Conservation (phyloP, 805 yeast genomes). For the Limtongozyma cylindracea region DNA sequence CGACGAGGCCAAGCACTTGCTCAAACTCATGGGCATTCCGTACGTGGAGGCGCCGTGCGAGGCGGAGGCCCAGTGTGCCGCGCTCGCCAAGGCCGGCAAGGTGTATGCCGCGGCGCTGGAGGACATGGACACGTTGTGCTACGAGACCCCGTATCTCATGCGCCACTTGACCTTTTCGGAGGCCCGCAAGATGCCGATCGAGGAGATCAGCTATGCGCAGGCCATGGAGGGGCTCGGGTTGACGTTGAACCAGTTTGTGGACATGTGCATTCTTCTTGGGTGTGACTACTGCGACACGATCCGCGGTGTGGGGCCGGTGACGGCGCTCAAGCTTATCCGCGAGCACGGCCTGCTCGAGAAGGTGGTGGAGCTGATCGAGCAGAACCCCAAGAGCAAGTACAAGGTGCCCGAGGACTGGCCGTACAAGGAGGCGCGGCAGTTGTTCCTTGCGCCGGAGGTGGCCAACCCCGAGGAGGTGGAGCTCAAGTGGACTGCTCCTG, state of each 20-base stretch:
- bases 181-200: slow-evolving; percentile 78
- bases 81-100: slow-evolving; percentile 65
- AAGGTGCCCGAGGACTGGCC: slow-evolving; percentile 93
- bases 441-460: slow-evolving; percentile 71
- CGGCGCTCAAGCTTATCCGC: slow-evolving; percentile 70
- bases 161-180: slow-evolving; percentile 89
- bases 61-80: slow-evolving; percentile 98
- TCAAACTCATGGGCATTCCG: slow-evolving; percentile 87
- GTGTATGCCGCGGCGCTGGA: slow-evolving; percentile 96
- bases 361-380: slow-evolving; percentile 37
- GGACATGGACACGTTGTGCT: slow-evolving; percentile 96
- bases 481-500: slow-evolving; percentile 76
- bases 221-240: slow-evolving; percentile 63
- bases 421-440: slow-evolving; percentile 59
- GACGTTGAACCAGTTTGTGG: slow-evolving; percentile 54
- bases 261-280: slow-evolving; percentile 78
- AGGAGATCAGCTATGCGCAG: slow-evolving; percentile 43
- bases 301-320: slow-evolving; percentile 87
- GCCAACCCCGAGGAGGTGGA: slow-evolving; percentile 29
- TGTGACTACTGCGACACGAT: slow-evolving; percentile 96
- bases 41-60: slow-evolving; percentile 88
- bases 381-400: slow-evolving; percentile 32
- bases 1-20: slow-evolving; percentile 69
- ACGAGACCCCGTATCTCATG: slow-evolving; percentile 58
- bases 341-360: slow-evolving; percentile 69